Base-by-base conservation (phyloP, 2,329 filamentous ascomycete species). In the Thermothelomyces thermophilus region DNA sequence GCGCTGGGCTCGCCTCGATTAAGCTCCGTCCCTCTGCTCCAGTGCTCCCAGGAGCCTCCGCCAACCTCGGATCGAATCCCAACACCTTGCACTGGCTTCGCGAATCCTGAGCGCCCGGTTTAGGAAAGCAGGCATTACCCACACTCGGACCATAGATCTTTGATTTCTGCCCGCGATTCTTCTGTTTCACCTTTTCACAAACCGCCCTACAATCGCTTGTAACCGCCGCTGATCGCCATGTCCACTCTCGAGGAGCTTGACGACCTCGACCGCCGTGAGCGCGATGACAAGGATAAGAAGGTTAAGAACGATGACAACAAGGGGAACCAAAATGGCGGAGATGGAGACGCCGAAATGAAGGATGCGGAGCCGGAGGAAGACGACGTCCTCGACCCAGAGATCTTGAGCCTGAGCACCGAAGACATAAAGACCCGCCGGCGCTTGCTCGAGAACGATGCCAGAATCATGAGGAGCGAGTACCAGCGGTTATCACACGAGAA, bases 391-490 rank as follows among this genome's bases (percentile, higher is more conserved):
- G 91, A 97, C 69, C 84, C 91, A 49, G 93, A 98, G 73, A 91
- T 98, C 63, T 80, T 97, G 54, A 85, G 82, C 68, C 84, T 94
- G 62, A 91, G 86, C 75, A 97, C 93, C 74, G 83, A 89, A 74
- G 93, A 98, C 73, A 94, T 98, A 64, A 77, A 88, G 63, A 95
- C 90, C 63, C 82, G 93, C 69, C 87, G 84, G 75, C 84, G 90
- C 64, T 79, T 98, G 65, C 77, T 98, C 58, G 93, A 98, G 71
- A 98, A 98, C 70, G 93, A 98, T 71, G 87, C 93, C 64, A 82
- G 93, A 63, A 97, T 98, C 72, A 97, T 98, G 90, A 91, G 87
- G 77, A 95, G 90, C 76, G 93, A 98, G 71, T 90, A 83, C 63
- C 90, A 95, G 67, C 85, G 93, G 61, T 77, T 98, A 72, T 86